Percentiles rank a stretch among this genome's conserved stretches.
Conservation (phyloP, 2,329 filamentous ascomycete species). For the Colletotrichum cereale region DNA sequence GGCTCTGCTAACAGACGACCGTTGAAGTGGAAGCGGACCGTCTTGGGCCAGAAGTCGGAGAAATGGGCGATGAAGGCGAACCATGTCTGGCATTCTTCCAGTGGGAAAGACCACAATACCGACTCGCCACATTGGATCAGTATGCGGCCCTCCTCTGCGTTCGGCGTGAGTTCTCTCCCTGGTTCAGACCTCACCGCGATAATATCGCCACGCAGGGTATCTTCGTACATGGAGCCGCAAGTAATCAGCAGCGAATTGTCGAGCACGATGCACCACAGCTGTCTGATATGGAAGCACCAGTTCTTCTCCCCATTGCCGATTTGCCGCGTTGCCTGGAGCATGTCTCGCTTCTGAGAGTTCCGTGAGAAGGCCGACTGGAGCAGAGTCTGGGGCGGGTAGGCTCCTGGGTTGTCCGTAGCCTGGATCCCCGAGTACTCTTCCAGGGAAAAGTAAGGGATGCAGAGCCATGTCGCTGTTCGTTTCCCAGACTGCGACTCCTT, state of each 20-base stretch:
- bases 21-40: slow-evolving; percentile 53
- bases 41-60: slow-evolving; percentile 56
- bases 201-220: slow-evolving; percentile 49
- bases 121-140: slow-evolving; percentile 51
- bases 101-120: slow-evolving; percentile 54
- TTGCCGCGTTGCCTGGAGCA: slow-evolving; percentile 60
- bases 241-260: slow-evolving; percentile 58
- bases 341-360: slow-evolving; percentile 54
- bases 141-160: slow-evolving; percentile 44
- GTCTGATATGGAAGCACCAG: slow-evolving; percentile 61
- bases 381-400: slow-evolving; percentile 58
- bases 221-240: slow-evolving; percentile 53
- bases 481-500: slow-evolving; percentile 39
- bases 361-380: slow-evolving; percentile 59
- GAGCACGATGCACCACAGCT: slow-evolving; percentile 61
- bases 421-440: slow-evolving; percentile 57
- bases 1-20: slow-evolving; percentile 46
- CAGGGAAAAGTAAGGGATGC: slow-evolving; percentile 61
- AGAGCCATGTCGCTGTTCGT: slow-evolving; percentile 55
- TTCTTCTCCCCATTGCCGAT: slow-evolving; percentile 50
- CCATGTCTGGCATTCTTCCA: slow-evolving; percentile 58
- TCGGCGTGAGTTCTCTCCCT: slow-evolving; percentile 40
- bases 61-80: slow-evolving; percentile 59
- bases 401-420: slow-evolving; percentile 46
- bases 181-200: slow-evolving; percentile 50